These are phyloP conservation scores for Pseudocercospora pini-densiflorae DNA, from an alignment of 2,329 filamentous ascomycete genomes.

Conservation along the genomic window DNA sequence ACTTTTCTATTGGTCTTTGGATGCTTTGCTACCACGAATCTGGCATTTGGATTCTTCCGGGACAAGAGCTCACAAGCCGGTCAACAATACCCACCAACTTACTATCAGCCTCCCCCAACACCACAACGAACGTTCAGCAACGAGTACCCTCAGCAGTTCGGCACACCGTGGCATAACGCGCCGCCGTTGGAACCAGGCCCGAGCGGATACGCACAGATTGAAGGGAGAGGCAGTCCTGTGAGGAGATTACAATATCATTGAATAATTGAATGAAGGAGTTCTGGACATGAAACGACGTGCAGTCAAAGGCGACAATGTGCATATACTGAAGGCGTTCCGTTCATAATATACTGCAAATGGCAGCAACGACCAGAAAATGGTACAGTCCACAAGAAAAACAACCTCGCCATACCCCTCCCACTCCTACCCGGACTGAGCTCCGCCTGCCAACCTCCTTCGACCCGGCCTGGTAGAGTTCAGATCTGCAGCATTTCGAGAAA, in stretches of 20 bases:
- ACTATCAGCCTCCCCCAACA: constrained; percentile 38
- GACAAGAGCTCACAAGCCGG: constrained; percentile 42
- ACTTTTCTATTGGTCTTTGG: constrained; percentile 53
- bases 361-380: background rate
- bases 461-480: background rate
- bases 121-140: constrained; percentile 41
- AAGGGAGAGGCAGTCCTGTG: constrained; percentile 40
- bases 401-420: background rate
- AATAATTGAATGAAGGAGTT: constrained; percentile 5
- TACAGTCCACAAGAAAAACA: background rate
- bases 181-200: constrained; percentile 39
- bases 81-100: constrained; percentile 26
- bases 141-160: constrained; percentile 31
- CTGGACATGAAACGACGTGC: background rate
- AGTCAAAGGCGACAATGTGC: background rate
- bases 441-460: constrained; percentile 1
- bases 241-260: constrained; percentile 39
- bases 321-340: background rate
- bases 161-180: constrained; percentile 38
- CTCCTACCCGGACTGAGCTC: background rate
- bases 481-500: background rate
- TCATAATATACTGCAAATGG: background rate
- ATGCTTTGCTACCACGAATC: constrained; percentile 62
- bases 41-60: constrained; percentile 62
- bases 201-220: constrained; percentile 38